Percentiles rank a stretch among this genome's conserved stretches.
These are phyloP conservation scores for Eucalyptus fibrosa DNA, from an alignment of 345 rosid genomes.

Conservation along the genomic window DNA sequence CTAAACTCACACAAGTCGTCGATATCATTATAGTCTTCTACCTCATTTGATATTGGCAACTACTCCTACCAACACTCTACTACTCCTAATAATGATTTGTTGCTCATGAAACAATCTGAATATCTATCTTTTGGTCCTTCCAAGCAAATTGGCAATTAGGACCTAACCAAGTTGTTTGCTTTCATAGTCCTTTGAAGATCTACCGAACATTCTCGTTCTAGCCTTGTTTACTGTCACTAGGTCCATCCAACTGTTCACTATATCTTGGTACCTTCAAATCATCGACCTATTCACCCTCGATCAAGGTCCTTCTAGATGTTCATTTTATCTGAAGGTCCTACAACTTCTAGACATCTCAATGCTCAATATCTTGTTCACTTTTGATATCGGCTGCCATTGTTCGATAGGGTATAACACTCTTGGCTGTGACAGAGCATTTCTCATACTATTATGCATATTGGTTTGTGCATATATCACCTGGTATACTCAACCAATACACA, in stretches of 20 bases:
- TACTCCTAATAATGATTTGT: too few relatives aligned
- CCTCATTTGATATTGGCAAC: background rate
- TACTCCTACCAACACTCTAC: background rate
- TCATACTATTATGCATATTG: background rate
- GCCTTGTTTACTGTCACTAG: background rate
- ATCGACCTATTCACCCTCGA: background rate
- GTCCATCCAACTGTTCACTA: background rate
- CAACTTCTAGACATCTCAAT: background rate
- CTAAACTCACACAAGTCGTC: background rate
- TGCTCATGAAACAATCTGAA: background rate
- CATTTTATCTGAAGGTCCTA: background rate
- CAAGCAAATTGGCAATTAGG: background rate
- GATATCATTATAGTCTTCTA: too few relatives aligned
- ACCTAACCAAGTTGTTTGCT: background rate
- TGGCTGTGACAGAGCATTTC: background rate
- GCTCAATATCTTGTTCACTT: background rate
- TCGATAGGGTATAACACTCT: background rate
- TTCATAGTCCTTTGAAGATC: background rate
- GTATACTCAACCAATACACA: background rate
- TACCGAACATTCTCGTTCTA: background rate
- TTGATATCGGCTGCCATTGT: background rate
- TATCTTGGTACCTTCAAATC: background rate
- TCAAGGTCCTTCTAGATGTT: too few relatives aligned
- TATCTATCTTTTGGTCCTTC: background rate
- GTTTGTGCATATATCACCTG: background rate